Conservation (phyloP, 75 land plant species). For the Picea glauca region DNA sequence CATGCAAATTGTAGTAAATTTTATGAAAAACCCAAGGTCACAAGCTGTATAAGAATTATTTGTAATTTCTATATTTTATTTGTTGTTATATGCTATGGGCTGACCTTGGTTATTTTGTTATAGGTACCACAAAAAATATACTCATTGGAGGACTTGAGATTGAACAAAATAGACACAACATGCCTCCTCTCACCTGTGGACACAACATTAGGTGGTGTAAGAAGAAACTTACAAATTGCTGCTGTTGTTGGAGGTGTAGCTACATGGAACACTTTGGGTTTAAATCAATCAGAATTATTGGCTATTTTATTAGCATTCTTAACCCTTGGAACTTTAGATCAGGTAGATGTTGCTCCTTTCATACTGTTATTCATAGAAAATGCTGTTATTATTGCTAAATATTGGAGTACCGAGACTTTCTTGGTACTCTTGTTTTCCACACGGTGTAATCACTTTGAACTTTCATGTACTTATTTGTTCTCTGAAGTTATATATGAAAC, state of each 20-base stretch:
- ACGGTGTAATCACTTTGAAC: no score
- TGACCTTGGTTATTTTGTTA: background rate
- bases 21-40: background rate
- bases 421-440: no score
- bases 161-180: conserved; percentile 34
- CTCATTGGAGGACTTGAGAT: conserved; percentile 31
- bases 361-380: background rate
- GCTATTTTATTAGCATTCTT: conserved; percentile 21
- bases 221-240: conserved; percentile 32
- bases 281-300: conserved; percentile 34
- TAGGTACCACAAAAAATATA: conserved; percentile 40
- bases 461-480: no score
- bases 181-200: conserved; percentile 38
- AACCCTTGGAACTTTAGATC: conserved; percentile 31
- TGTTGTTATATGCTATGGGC: background rate
- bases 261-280: conserved; percentile 22
- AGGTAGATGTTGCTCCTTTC: conserved; percentile 11
- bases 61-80: background rate
- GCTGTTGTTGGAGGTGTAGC: conserved; percentile 29
- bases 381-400: background rate
- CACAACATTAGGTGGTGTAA: conserved; percentile 28
- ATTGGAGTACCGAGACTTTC: no score
- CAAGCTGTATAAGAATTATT: background rate
- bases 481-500: no score
- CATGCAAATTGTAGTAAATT: background rate